Conservation (phyloP, 495 filamentous ascomycete genomes). For the Xylaria venustula region DNA sequence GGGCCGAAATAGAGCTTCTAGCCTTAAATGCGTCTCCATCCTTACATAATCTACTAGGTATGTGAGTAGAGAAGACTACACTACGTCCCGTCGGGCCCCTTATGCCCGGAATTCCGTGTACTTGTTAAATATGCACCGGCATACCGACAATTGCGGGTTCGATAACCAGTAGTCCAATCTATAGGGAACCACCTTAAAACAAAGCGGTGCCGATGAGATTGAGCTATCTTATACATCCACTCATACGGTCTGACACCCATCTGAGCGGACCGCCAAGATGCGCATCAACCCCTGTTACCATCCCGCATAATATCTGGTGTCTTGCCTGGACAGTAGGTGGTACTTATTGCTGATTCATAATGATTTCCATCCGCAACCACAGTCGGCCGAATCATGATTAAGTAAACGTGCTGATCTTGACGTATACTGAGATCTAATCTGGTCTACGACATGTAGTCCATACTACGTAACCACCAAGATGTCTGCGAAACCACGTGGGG, state of each 20-base stretch:
- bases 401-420: neutral
- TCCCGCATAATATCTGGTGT: neutral
- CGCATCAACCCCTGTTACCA: neutral
- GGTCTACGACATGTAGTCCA: too few relatives aligned
- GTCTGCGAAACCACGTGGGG: too few relatives aligned
- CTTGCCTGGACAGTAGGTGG: too few relatives aligned
- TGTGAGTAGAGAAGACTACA: too few relatives aligned
- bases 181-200: too few relatives aligned
- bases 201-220: neutral
- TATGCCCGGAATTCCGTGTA: neutral
- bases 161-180: too few relatives aligned
- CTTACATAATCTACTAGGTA: too few relatives aligned
- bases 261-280: neutral
- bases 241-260: neutral
- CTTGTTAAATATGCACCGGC: neutral
- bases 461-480: too few relatives aligned
- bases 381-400: neutral
- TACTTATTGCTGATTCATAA: neutral
- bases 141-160: neutral
- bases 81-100: neutral
- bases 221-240: neutral
- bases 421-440: neutral
- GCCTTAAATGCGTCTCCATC: neutral
- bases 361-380: neutral
- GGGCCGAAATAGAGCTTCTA: neutral